Evolutionary conservation across 495 filamentous ascomycete genomes (phyloP), one percentile per base, ranked within the genome.

Genomic region (Talaromyces trachyspermus): DNA sequence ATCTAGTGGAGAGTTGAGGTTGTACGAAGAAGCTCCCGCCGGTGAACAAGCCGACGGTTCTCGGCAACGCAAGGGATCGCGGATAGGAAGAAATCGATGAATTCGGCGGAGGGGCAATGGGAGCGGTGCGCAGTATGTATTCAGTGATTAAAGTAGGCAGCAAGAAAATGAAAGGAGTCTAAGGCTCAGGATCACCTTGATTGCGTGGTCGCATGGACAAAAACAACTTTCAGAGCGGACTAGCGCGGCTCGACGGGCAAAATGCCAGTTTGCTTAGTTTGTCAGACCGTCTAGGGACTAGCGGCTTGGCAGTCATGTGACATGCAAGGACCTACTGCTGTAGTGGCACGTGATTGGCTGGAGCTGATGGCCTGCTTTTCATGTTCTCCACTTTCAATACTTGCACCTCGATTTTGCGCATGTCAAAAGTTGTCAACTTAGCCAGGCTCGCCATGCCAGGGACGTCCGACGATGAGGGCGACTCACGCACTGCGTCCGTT

Each of bases 401-500:
- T n/a, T 19, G 19, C 5, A 37, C 11, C 7, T 18, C 19, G 12
- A 37, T 19, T 12, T 20, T 37, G 35, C 35, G 35, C 17, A 14
- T 18, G 18, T 2, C 6, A 35, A n/a, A n/a, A n/a, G n/a, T n/a
- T n/a, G n/a, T n/a, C 35, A 18, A 7, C 15, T 18, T 37, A 37
- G 33, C 35, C 22, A 38, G 14, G 4, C 4, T 36, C 18, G 37
- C 19, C 35, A 71, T 67, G 65, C 15, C 63, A 18, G 58, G 60
- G 38, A 49, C 51, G 25, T 58, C 62, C 7, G 63, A 54, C 29
- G 68, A 68, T 49, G 68, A 74, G 12, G 50, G 60, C 10, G 70
- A 74, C 46, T 74, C 70, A 8, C 58, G 70, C 35, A 74, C 62
- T 24, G 67, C 67, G 22, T 58, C 62, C 3, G 54, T 72, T 5